Conservation (phyloP, 495 filamentous ascomycete species). For the Tetracladium marchalianum region DNA sequence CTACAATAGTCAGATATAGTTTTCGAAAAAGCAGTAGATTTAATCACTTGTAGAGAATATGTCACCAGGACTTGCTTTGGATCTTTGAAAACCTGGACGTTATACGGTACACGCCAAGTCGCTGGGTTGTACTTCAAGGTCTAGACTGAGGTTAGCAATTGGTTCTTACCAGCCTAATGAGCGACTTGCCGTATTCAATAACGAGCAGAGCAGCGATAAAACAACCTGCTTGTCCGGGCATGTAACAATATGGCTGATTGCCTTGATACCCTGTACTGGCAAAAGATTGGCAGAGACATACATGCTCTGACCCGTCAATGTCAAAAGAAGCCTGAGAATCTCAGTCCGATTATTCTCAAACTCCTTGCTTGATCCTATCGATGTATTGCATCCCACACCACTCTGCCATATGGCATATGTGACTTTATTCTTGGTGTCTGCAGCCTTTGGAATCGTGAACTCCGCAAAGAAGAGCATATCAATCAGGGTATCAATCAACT, state of each 20-base stretch:
- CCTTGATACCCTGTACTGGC: slow-evolving; percentile 75
- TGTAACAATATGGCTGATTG: slow-evolving; percentile 82
- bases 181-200: slow-evolving; percentile 81
- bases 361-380: slow-evolving; percentile 80
- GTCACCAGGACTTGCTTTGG: slow-evolving; percentile 87
- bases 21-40: too few species aligned
- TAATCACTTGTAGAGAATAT: slow-evolving; percentile 61
- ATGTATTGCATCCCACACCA: slow-evolving; percentile 88
- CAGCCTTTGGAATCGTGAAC: slow-evolving; percentile 65
- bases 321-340: slow-evolving; percentile 76
- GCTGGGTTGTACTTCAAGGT: slow-evolving; percentile 96
- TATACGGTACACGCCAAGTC: slow-evolving; percentile 89
- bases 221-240: slow-evolving; percentile 87
- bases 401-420: slow-evolving; percentile 96
- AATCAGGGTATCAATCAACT: slow-evolving; percentile 82
- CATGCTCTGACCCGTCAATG: slow-evolving; percentile 81
- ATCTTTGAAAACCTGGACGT: slow-evolving; percentile 88
- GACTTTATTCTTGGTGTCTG: slow-evolving; percentile 66
- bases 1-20: slow-evolving; percentile 3
- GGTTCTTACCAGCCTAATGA: not conserved
- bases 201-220: slow-evolving; percentile 78
- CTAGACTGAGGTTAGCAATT: slow-evolving; percentile 32
- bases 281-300: slow-evolving; percentile 79
- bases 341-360: slow-evolving; percentile 88
- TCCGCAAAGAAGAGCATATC: slow-evolving; percentile 88